Conservation (phyloP, 768 basidiomycete species). For the Lanmaoa pseudosensibilis region DNA sequence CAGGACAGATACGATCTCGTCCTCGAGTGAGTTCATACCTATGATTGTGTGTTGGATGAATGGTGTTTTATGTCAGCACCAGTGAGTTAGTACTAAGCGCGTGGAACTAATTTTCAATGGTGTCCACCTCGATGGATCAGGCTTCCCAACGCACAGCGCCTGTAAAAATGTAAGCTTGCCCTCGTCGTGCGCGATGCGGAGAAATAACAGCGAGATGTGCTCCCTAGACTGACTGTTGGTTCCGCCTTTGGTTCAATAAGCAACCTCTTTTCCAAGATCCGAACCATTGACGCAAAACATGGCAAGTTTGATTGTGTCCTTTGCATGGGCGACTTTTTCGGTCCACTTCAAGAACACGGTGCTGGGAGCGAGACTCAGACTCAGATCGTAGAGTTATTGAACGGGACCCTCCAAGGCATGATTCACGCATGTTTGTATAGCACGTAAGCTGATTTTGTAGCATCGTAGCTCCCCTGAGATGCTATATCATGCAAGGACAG, state of each 20-base stretch:
- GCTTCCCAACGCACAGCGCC: constrained; percentile 4
- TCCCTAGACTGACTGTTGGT: constrained; percentile 69
- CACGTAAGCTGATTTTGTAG: constrained; percentile 13
- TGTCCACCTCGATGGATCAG: constrained; percentile 17
- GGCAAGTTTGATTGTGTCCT: constrained; percentile 88
- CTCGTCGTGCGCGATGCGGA: neutral
- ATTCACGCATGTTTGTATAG: neutral
- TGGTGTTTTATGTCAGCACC: constrained; percentile 29
- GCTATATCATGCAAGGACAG: constrained; percentile 90
- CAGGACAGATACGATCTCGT: constrained; percentile 87
- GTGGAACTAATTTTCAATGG: constrained; percentile 16
- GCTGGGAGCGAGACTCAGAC: constrained; percentile 40
- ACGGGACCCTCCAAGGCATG: constrained; percentile 67
- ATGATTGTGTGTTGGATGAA: neutral
- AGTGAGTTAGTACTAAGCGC: neutral
- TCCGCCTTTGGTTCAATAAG: constrained; percentile 73
- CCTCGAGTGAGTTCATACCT: constrained; percentile 58
- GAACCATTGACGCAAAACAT: constrained; percentile 84
- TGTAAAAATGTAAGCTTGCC: constrained; percentile 35
- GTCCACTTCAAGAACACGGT: constrained; percentile 42
- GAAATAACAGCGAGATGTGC: neutral
- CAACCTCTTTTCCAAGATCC: constrained; percentile 79
- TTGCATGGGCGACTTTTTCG: constrained; percentile 86
- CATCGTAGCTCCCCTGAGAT: constrained; percentile 76
- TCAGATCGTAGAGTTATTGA: constrained; percentile 60